These are phyloP conservation scores for Ogataea populi-albae DNA, from an alignment of 805 yeast genomes.

Conservation along the genomic window DNA sequence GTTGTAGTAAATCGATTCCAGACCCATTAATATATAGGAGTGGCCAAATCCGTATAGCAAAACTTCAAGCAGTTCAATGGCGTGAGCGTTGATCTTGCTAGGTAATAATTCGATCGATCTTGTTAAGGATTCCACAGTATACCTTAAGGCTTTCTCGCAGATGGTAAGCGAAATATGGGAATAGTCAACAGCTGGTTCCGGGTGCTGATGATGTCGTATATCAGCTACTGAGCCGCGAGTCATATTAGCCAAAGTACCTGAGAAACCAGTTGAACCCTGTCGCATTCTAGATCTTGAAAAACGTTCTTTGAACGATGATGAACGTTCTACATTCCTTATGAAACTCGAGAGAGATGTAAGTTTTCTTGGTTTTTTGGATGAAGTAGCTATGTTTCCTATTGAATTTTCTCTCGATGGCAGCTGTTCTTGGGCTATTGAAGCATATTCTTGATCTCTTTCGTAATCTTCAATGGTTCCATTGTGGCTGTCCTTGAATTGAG, in stretches of 20 bases:
- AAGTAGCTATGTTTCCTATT: conserved; percentile 13
- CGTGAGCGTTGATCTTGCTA: conserved; percentile 54
- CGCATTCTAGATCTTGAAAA: conserved; percentile 16
- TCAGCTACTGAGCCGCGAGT: conserved; percentile 6
- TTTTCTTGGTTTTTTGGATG: conserved; percentile 22
- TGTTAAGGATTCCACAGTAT: conserved; percentile 74
- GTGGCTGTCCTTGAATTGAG: conserved; percentile 22
- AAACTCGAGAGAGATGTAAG: conserved; percentile 37
- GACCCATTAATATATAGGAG: conserved; percentile 67
- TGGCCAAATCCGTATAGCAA: conserved; percentile 68
- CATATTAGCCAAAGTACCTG: neutral
- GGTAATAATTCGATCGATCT: conserved; percentile 74
- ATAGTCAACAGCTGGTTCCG: conserved; percentile 5
- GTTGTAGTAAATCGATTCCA: conserved; percentile 60
- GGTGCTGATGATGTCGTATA: no score
- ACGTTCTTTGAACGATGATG: conserved; percentile 34
- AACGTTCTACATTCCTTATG: conserved; percentile 50
- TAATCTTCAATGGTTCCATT: conserved; percentile 12
- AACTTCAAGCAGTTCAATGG: conserved; percentile 65
- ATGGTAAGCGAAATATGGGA: conserved; percentile 38
- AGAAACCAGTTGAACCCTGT: neutral
- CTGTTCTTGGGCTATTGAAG: conserved; percentile 4
- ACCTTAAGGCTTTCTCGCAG: conserved; percentile 63
- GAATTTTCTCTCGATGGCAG: conserved; percentile 14
- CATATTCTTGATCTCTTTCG: conserved; percentile 13